Evolutionary conservation across 352 stramenopile species (phyloP).

Genomic region (Phytophthora sp.): DNA sequence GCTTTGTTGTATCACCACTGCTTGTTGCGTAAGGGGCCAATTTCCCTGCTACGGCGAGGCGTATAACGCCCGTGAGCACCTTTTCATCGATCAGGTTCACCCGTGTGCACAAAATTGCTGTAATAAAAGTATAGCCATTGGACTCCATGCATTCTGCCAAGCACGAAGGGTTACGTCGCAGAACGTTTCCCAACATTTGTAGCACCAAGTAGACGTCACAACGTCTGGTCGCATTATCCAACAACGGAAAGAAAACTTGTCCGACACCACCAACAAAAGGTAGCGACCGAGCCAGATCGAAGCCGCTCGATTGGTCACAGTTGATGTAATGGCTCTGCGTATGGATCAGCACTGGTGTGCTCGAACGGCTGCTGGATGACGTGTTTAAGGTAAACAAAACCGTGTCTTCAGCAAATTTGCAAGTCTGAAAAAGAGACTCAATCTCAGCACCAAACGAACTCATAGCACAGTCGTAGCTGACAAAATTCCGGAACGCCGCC

Average conservation of each 20-base stretch:
- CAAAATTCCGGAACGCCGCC: constrained; percentile 55
- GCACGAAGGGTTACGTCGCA: constrained; percentile 63
- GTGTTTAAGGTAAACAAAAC: constrained; percentile 75
- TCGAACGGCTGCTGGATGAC: constrained; percentile 40
- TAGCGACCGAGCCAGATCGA: constrained; percentile 66
- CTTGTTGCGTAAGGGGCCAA: constrained; percentile 21
- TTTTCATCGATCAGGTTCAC: constrained; percentile 57
- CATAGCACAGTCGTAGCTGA: constrained; percentile 68
- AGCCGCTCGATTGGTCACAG: constrained; percentile 43
- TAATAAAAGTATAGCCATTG: constrained; percentile 65
- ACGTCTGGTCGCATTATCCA: constrained; percentile 56
- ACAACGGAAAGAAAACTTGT: constrained; percentile 64
- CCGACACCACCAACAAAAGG: constrained; percentile 67
- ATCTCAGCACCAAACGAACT: constrained; percentile 68
- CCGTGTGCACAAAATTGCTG: constrained; percentile 46
- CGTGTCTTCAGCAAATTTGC: constrained; percentile 61
- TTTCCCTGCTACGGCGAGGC: constrained; percentile 57
- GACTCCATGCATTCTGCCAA: constrained; percentile 67
- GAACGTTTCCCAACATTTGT: constrained; percentile 49
- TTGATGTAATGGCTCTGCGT: constrained; percentile 66
- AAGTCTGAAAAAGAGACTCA: constrained; percentile 57
- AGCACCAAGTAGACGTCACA: constrained; percentile 57
- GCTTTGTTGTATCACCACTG: too few relatives aligned
- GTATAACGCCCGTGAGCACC: constrained; percentile 48
- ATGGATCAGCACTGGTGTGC: constrained; percentile 24